Evolutionary conservation across 2,329 filamentous ascomycete species (phyloP).

Genomic region (Lachnellula suecica): DNA sequence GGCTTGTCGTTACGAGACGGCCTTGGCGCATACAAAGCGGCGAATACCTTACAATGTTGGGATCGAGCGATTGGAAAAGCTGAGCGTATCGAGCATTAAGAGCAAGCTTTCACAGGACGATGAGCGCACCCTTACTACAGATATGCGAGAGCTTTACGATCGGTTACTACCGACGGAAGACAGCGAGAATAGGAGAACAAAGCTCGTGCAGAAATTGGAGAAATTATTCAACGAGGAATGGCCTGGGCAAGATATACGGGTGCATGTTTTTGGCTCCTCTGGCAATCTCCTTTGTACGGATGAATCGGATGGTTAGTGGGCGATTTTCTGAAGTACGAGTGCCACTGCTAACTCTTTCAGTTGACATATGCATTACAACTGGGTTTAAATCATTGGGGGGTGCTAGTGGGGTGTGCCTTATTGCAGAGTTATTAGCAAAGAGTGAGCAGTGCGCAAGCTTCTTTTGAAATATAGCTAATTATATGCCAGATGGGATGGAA

Average conservation of each 20-base stretch:
- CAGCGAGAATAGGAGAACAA: constrained; percentile 72
- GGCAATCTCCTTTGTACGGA: constrained; percentile 93
- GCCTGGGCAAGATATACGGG: constrained; percentile 86
- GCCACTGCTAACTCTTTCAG: constrained; percentile 44
- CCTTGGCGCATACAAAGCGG: constrained; percentile 75
- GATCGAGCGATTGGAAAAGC: constrained; percentile 72
- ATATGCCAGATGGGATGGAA: constrained; percentile 80
- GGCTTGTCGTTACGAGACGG: constrained; percentile 86
- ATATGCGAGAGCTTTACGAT: constrained; percentile 84
- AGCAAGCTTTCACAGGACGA: constrained; percentile 69
- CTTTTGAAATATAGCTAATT: constrained; percentile 34
- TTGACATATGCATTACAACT: constrained; percentile 97
- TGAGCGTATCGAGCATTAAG: constrained; percentile 71
- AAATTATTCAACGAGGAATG: constrained; percentile 86
- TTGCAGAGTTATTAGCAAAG: constrained; percentile 81
- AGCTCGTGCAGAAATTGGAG: constrained; percentile 84
- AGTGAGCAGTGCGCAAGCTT: constrained; percentile 58
- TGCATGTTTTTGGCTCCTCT: constrained; percentile 96
- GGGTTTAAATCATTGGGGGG: constrained; percentile 82
- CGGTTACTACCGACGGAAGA: constrained; percentile 78
- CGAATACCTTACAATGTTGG: constrained; percentile 91
- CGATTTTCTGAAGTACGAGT: not conserved
- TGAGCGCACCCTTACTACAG: constrained; percentile 71
- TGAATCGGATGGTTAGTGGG: constrained; percentile 85
- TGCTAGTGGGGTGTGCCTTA: constrained; percentile 86